A percentile compares a stretch with the other conserved stretches of the same genome.
These are phyloP conservation scores for Fusarium sp. DNA, from an alignment of 2,329 filamentous ascomycete species.

Conservation along the genomic window DNA sequence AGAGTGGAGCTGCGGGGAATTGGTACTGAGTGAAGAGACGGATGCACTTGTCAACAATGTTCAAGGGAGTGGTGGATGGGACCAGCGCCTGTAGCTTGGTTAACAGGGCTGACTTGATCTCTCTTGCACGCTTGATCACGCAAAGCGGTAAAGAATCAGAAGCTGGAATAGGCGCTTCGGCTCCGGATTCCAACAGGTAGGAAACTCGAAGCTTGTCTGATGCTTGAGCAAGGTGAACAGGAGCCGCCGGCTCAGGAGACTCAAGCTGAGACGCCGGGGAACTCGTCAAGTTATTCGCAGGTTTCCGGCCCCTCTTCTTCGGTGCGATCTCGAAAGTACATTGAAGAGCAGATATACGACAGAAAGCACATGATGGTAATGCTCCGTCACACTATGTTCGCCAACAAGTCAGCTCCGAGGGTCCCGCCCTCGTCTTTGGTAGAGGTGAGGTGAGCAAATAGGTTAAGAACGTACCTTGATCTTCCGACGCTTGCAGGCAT, in stretches of 20 bases:
- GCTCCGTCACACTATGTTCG: background rate
- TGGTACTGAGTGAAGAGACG: background rate
- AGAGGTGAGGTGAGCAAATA: rapidly evolving
- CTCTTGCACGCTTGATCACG: background rate
- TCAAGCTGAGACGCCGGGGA: background rate
- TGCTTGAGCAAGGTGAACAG: background rate
- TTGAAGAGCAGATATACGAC: background rate
- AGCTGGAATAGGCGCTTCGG: rapidly evolving
- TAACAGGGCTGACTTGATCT: background rate
- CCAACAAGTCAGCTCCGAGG: background rate
- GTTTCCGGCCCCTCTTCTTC: background rate
- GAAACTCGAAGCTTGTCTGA: background rate
- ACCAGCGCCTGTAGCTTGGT: background rate
- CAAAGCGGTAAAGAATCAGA: background rate
- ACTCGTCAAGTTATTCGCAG: background rate
- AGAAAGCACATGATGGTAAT: background rate
- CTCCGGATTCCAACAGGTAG: background rate
- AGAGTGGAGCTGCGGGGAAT: background rate
- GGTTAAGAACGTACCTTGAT: background rate
- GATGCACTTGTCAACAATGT: background rate
- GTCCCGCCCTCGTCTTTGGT: background rate
- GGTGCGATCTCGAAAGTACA: background rate
- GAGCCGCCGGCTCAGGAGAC: background rate
- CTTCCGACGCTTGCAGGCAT: background rate
- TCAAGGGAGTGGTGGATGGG: background rate